Conservation (phyloP, 2,329 filamentous ascomycete species). For the Fusarium brevicatenulatum region DNA sequence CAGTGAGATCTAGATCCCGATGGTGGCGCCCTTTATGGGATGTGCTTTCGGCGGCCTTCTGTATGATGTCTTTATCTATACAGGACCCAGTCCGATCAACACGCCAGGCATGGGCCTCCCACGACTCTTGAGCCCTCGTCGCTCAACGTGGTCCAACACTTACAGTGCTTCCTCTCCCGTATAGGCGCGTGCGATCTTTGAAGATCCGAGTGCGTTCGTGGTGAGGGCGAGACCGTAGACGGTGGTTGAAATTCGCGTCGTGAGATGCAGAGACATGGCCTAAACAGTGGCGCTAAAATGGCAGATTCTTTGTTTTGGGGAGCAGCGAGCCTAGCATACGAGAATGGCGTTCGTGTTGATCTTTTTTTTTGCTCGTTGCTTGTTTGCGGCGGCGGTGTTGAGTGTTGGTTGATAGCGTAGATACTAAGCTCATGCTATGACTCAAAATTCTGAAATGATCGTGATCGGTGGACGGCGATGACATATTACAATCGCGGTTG, state of each 20-base stretch:
- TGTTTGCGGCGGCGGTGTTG: neutral
- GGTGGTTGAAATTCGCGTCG: neutral
- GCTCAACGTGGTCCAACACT: constrained; percentile 52
- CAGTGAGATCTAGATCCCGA: constrained; percentile 65
- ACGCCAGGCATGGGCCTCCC: constrained; percentile 72
- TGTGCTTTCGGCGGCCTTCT: constrained; percentile 71
- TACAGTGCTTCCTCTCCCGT: constrained; percentile 41
- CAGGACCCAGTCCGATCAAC: constrained; percentile 76
- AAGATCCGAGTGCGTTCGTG: neutral
- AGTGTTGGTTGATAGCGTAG: constrained; percentile 1
- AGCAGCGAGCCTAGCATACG: neutral
- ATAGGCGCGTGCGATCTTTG: neutral
- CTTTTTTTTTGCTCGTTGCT: neutral
- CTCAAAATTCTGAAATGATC: neutral
- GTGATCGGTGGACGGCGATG: neutral
- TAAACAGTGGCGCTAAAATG: neutral
- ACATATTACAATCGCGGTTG: fast-evolving
- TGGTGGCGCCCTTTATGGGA: constrained; percentile 76
- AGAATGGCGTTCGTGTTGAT: neutral
- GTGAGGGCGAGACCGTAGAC: neutral
- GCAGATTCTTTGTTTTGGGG: neutral
- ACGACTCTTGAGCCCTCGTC: constrained; percentile 54
- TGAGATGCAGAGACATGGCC: neutral
- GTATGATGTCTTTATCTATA: constrained; percentile 76
- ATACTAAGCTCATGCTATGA: constrained; percentile 25